Base-by-base conservation (phyloP, 116 monocot genomes). In the Iris pallida region DNA sequence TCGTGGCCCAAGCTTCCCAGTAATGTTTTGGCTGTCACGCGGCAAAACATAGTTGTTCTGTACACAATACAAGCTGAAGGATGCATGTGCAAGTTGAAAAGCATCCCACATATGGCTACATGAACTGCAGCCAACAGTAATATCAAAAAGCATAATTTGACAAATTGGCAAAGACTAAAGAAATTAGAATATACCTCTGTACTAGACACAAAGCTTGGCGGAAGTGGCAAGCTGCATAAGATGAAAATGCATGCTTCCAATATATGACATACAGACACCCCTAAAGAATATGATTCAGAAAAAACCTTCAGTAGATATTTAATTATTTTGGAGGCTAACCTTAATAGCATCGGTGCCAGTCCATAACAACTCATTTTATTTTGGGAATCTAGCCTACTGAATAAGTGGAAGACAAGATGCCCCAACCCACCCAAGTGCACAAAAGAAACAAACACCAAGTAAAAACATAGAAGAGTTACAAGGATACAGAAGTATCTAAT, bases 21-120 rank as follows among this genome's bases (percentile, higher is more conserved):
- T 74, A 56, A 18, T 6, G 18, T 81, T 84, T 55, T 70, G 77
- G 61, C 70, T 68, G 15, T 80, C 74, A 70, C 64, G 71, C 45
- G 79, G 71, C 20, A 73, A 75, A 11, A 54, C 69, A 69, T 74
- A 71, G 58, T 74, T 85, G 74, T 76, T 85, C 49, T 74, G 81
- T 59, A 76, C 55, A 67, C 86, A 89, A 65, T 86, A 89, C 0
- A 93, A 52, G 57, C 74, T 72, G 65, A 89, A 86, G 16, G 93
- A 86, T 47, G 93, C 93, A 78, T 86, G 74, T 42, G 93, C 93
- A 66, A 93, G 86, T 70, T 93, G 93, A 75, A 93, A 93, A 43
- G 93, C 81, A 78, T 93, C 93, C 86, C 89, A 89, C 68, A 80
- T 76, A 66, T 93, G 93, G 70, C 86, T 81, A 66, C 74, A 75